These are phyloP conservation scores for Blastobotrys ciferrii DNA, from an alignment of 1,139 yeast species.

Conservation along the genomic window DNA sequence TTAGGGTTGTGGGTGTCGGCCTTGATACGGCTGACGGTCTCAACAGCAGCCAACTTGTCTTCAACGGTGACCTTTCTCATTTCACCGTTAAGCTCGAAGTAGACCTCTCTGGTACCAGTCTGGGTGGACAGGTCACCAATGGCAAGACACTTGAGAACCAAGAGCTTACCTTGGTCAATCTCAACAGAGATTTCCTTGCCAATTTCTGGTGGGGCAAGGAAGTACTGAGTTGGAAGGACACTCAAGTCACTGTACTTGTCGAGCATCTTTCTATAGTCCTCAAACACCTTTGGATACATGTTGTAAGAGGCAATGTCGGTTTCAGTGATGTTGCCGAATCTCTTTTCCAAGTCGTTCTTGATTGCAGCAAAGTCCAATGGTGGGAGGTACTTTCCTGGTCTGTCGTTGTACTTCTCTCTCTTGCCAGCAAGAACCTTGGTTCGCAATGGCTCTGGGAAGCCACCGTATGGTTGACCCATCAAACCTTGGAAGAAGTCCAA, in stretches of 20 bases:
- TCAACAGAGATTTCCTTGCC: constrained; percentile 88
- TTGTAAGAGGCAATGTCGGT: constrained; percentile 90
- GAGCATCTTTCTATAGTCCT: constrained; percentile 69
- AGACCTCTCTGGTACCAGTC: constrained; percentile 93
- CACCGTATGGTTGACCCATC: constrained; percentile 99
- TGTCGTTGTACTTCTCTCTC: constrained; percentile 80
- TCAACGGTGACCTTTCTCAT: constrained; percentile 91
- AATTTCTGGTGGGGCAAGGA: constrained; percentile 80
- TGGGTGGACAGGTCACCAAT: constrained; percentile 82
- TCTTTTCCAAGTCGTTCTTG: constrained; percentile 62
- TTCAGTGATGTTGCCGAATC: constrained; percentile 59
- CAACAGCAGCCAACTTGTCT: constrained; percentile 83
- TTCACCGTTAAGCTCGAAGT: constrained; percentile 97
- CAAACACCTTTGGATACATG: constrained; percentile 98
- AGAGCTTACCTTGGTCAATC: constrained; percentile 91
- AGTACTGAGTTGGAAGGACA: constrained; percentile 87
- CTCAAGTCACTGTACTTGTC: constrained; percentile 90
- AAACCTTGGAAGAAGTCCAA: constrained; percentile 98
- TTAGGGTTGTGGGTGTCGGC: constrained; percentile 83
- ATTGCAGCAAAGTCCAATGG: constrained; percentile 77
- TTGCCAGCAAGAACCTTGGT: constrained; percentile 81
- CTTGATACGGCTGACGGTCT: constrained; percentile 82
- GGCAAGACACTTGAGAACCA: constrained; percentile 88
- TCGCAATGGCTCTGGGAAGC: constrained; percentile 98
- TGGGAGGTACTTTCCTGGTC: constrained; percentile 87